These are phyloP conservation scores for Phaseolus coccineus DNA, from an alignment of 331 rosid species.

Conservation along the genomic window DNA sequence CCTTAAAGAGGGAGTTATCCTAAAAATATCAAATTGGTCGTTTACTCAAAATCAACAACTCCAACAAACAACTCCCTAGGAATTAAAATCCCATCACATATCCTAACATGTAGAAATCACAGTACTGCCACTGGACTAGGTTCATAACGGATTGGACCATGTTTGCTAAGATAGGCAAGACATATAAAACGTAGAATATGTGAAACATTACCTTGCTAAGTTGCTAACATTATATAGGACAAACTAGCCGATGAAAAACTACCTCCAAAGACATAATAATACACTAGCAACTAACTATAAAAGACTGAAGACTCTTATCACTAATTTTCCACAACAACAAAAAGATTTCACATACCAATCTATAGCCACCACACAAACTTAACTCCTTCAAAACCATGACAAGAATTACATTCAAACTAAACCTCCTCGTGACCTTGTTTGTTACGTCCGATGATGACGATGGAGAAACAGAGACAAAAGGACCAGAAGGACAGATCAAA, in stretches of 20 bases:
- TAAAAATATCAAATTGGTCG: neutral
- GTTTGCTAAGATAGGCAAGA: neutral
- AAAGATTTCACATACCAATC: neutral
- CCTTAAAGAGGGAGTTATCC: too few species aligned
- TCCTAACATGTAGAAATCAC: too few species aligned
- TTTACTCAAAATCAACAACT: neutral
- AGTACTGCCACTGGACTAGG: too few species aligned
- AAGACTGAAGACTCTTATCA: neutral
- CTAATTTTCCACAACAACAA: neutral
- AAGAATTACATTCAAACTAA: neutral
- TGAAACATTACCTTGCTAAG: neutral
- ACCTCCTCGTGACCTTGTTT: neutral
- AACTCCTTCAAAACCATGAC: neutral
- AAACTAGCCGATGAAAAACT: neutral
- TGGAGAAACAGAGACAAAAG: neutral
- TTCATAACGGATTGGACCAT: too few species aligned
- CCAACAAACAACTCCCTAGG: neutral
- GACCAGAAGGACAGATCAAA: neutral
- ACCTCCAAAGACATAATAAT: neutral
- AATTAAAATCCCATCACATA: neutral
- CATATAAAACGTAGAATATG: neutral
- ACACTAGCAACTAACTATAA: neutral
- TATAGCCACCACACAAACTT: neutral
- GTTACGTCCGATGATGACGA: neutral
- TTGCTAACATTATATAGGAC: neutral